Evolutionary conservation across 2,329 filamentous ascomycete genomes (phyloP), one percentile per base, ranked within the genome.

Genomic region (Apiospora saccharicola): DNA sequence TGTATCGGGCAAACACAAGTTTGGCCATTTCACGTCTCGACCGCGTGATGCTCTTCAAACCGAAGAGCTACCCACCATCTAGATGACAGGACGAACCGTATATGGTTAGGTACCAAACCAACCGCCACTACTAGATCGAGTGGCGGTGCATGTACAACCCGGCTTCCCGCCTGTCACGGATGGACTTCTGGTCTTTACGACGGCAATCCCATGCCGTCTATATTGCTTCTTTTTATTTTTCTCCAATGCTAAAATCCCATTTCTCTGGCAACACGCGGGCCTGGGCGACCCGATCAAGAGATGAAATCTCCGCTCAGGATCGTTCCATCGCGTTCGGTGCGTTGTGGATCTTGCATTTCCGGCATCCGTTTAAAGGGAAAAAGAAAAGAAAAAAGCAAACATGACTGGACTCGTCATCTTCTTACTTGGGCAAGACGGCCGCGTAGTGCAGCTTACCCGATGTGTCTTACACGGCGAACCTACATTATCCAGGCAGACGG

Each of bases 281-380:
- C 16, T 37, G 22, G 8, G 53, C 26, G 53, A 37, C 30, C 26
- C 16, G 30, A 22, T 34, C 26, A 22, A 22, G 26, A 61, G 53
- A 61, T 61, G 53, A 61, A 61, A 37, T 61, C 30, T 37, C 53
- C 30, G 30, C 53, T 37, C 34, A 61, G 53, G 53, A 61, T 34
- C 19, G 30, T 61, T 61, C 30, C 30, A 61, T 61, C 30, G 26
- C 22, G 30, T 61, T 61, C 30, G 30, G 34, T 37, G 30, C 22
- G 26, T 7, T 10, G 57, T 64, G 57, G 57, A n/a, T n/a, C 57
- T 22, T 22, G 34, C 5, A 22, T 64, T 64, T 22, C 7, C 57
- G 34, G 34, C 34, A 64, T 64, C 2, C n/a, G 8, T 10, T 19
- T 3, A 61, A 41, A 22, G 34, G n/a, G 41, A 22, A n/a, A 22